Evolutionary conservation across 257 asterid genomes (phyloP).

Genomic region (Nicotiana otophora): DNA sequence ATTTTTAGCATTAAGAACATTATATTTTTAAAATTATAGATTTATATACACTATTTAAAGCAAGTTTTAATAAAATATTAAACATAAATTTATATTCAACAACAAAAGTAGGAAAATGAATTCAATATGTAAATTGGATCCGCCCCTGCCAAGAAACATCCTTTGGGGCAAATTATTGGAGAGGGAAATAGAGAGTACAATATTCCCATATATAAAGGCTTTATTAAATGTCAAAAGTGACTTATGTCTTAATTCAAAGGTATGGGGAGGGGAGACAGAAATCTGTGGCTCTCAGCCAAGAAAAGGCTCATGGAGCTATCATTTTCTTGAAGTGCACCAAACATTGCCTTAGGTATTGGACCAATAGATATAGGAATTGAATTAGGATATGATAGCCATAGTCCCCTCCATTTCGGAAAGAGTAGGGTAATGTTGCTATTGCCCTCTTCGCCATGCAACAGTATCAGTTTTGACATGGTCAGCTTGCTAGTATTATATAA

Average conservation of each 20-base stretch:
- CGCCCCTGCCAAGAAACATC: no score
- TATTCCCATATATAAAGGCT: not conserved
- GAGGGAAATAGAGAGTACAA: not conserved
- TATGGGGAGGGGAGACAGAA: not conserved
- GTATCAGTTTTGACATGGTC: not conserved
- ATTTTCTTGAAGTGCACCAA: not conserved
- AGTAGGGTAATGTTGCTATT: not conserved
- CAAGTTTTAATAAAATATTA: no score
- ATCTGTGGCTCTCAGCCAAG: not conserved
- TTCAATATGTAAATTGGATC: no score
- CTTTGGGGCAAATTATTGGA: not conserved
- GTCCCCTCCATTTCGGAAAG: not conserved
- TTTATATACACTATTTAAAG: no score
- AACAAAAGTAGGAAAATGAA: no score
- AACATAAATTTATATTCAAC: no score
- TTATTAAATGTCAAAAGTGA: not conserved
- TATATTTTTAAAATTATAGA: no score
- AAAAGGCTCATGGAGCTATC: not conserved
- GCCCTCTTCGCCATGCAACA: constrained; percentile 21
- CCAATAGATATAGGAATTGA: not conserved
- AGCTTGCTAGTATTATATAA: not conserved
- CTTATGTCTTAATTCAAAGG: not conserved
- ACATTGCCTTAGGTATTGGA: not conserved
- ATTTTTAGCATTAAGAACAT: no score
- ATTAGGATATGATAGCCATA: not conserved